phyloP scores from a whole-genome alignment of 2,329 filamentous ascomycete genomes.

The Talaromyces piceae region DNA sequence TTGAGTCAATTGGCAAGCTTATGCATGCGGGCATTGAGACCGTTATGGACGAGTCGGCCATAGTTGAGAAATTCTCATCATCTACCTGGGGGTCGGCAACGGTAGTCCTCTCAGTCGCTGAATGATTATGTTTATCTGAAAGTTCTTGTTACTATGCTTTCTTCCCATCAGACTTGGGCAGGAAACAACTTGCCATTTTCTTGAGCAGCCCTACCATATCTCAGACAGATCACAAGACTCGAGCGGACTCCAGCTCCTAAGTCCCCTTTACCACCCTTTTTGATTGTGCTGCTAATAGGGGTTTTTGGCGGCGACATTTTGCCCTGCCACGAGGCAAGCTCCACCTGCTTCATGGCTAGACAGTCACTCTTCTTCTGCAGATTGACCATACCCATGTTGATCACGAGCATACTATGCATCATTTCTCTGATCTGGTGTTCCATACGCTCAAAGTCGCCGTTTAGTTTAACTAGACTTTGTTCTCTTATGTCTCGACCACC shows the following conservation, averaged over 20 bases:
- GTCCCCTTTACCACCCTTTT: background rate
- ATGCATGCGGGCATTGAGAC: conserved; percentile 1
- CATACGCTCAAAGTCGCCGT: background rate
- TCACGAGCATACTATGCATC: background rate
- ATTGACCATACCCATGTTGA: background rate
- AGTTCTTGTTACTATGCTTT: background rate
- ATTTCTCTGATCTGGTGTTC: conserved; percentile 1
- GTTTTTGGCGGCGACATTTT: background rate
- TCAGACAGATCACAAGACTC: background rate
- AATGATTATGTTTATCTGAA: background rate
- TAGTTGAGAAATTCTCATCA: background rate
- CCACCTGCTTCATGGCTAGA: background rate
- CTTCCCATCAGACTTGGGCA: background rate
- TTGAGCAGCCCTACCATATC: background rate
- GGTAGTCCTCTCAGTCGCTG: background rate
- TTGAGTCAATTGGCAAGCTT: background rate
- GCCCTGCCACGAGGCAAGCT: background rate
- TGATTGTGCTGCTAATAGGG: background rate
- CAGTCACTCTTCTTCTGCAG: background rate
- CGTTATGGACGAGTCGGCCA: conserved; percentile 3
- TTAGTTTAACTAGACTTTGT: conserved; percentile 1
- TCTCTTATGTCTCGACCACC: background rate
- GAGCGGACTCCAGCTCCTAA: background rate
- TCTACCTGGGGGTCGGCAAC: background rate
- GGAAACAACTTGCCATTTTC: background rate